Base-by-base conservation (phyloP, 345 rosid species). In the Lepidium didymum region DNA sequence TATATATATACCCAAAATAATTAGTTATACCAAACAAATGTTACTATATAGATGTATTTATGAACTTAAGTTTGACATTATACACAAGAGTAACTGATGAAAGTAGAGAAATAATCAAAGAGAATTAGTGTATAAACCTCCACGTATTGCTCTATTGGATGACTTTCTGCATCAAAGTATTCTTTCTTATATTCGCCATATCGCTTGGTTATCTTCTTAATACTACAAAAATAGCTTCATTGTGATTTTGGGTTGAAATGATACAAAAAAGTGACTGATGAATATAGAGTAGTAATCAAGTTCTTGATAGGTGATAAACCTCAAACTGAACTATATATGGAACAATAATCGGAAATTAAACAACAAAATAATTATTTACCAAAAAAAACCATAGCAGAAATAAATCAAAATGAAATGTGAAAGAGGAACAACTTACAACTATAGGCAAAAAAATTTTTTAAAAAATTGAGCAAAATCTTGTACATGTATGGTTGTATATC, bases 121-220 rank as follows among this genome's bases (percentile, higher is more conserved):
- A 57, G 6, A 23, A 10, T 23, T 16, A 14, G 8, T 44, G 23
- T 41, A 50, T 10, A 13, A 40, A 64, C 71, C 71, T 72, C 71
- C 13, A 63, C 58, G 25, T 72, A 64, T 64, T 72, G 65, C 45
- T 64, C 65, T 19, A 29, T 27, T 8, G 62, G 56, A 3, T 50
- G 51, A 23, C 25, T 46, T 31, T 56, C 76, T n/a, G 21, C 45
- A 54, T 27, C 57, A 16, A 47, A 37, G 21, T 8, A 27, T 18
- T 80, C 78, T 43, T 62, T 69, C 25, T 62, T 62, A 70, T 66
- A 41, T 34, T 73, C 75, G 1, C 5, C 14, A 61, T 84, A 84
- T 54, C 86, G 80, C 10, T 85, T 82, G 25, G 84, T 62, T 0
- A 77, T 83, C 54, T 60, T 75, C 31, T 79, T 67, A 65, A 80